Conservation (phyloP, 2,329 filamentous ascomycete genomes). For the Alternaria ventricosa region DNA sequence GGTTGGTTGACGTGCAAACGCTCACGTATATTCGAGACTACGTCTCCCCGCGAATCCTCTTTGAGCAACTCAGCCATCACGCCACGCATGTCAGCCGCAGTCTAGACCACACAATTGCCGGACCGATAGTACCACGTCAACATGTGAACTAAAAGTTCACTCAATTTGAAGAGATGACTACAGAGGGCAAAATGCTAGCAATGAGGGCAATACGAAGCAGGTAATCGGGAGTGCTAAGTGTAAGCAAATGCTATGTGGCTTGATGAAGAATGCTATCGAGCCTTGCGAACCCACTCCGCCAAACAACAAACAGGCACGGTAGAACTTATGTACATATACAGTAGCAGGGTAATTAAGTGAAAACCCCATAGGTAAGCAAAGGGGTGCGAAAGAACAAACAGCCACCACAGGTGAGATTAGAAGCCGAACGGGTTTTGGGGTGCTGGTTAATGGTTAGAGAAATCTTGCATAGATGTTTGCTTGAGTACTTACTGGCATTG, state of each 20-base stretch:
- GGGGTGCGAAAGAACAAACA: background rate
- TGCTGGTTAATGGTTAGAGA: slow-evolving; percentile 57
- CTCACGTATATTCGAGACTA: background rate
- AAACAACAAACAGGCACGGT: background rate
- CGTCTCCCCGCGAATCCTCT: background rate
- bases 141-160: background rate
- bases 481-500: slow-evolving; percentile 86
- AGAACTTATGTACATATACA: slow-evolving; percentile 20
- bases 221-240: background rate
- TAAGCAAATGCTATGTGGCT: background rate
- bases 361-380: background rate
- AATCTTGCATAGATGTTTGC: background rate
- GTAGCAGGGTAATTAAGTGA: background rate
- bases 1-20: background rate
- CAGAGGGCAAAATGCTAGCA: background rate
- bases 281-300: background rate
- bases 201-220: background rate
- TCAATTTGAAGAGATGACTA: background rate
- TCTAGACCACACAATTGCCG: background rate
- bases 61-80: background rate
- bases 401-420: slow-evolving; percentile 44
- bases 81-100: background rate
- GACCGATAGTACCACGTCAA: background rate
- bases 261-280: background rate
- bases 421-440: slow-evolving; percentile 76